A percentile compares a stretch with the other conserved stretches of the same genome.
These are phyloP conservation scores for Rhinocladiella similis DNA, from an alignment of 2,329 filamentous ascomycete species.

Conservation along the genomic window DNA sequence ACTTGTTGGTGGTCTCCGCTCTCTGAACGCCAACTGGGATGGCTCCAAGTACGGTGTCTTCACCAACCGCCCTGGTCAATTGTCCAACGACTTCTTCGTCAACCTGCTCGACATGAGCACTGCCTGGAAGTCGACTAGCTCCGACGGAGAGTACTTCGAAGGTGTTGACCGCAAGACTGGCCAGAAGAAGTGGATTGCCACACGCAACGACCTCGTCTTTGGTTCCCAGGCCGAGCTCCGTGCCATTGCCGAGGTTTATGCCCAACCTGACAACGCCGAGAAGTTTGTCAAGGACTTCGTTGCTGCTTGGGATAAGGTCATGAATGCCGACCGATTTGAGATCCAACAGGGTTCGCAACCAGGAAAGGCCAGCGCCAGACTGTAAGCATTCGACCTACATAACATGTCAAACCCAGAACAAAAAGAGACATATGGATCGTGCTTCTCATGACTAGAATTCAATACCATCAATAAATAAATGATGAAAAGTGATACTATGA, in stretches of 20 bases:
- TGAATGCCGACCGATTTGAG: constrained; percentile 72
- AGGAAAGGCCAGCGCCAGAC: constrained; percentile 4
- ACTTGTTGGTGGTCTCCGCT: constrained; percentile 70
- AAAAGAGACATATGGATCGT: neutral
- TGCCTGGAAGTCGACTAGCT: constrained; percentile 60
- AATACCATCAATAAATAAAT: no score
- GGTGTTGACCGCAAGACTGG: constrained; percentile 67
- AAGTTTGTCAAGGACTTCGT: constrained; percentile 74
- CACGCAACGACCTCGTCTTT: constrained; percentile 69
- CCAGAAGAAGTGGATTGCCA: constrained; percentile 67
- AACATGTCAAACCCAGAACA: neutral
- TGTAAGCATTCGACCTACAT: neutral
- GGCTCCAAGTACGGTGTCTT: constrained; percentile 67
- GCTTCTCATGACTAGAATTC: neutral
- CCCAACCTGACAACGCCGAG: constrained; percentile 55
- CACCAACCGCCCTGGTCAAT: constrained; percentile 65
- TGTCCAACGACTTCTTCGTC: constrained; percentile 81
- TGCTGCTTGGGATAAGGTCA: constrained; percentile 71
- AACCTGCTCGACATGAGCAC: constrained; percentile 71
- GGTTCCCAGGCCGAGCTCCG: constrained; percentile 74
- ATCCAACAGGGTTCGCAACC: constrained; percentile 1
- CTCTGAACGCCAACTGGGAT: constrained; percentile 69
- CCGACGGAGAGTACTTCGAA: constrained; percentile 59
- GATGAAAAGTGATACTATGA: no score
- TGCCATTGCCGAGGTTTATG: constrained; percentile 70